A percentile compares a stretch with the other conserved stretches of the same genome.
Evolutionary conservation across 768 basidiomycete species (phyloP).

Genomic region (Kwoniella dejecticola): DNA sequence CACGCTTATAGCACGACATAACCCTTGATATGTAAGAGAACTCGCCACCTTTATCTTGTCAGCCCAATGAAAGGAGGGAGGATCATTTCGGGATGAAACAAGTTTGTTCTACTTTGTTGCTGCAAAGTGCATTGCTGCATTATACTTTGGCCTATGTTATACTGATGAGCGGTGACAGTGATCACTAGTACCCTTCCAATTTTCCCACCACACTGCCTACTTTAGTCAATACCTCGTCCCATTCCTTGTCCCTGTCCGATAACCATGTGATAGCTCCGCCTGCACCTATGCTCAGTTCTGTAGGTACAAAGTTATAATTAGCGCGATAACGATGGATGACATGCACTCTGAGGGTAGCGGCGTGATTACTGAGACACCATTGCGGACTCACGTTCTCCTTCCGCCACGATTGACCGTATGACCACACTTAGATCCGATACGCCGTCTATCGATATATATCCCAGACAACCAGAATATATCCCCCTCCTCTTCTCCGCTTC

Average conservation of each 20-base stretch:
- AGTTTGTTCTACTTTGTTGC: too few species aligned
- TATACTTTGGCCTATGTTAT: not conserved
- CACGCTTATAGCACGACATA: too few species aligned
- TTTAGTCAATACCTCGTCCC: constrained; percentile 93
- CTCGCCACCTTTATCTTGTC: too few species aligned
- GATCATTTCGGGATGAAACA: too few species aligned
- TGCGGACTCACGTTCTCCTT: constrained; percentile 39
- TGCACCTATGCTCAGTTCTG: constrained; percentile 66
- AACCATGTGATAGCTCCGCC: constrained; percentile 97
- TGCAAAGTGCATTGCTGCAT: not conserved
- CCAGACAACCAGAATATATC: constrained; percentile 89
- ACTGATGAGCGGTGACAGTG: not conserved
- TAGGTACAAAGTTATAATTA: not conserved
- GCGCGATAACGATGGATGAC: too few species aligned
- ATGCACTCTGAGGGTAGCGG: too few species aligned
- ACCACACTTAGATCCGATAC: constrained; percentile 90
- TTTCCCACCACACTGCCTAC: constrained; percentile 58
- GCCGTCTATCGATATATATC: constrained; percentile 87
- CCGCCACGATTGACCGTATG: constrained; percentile 79
- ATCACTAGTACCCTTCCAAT: constrained; percentile 13
- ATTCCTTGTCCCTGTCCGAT: constrained; percentile 79
- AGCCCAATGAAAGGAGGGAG: too few species aligned
- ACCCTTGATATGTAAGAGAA: too few species aligned
- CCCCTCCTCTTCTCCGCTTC: constrained; percentile 69
- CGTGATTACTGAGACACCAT: too few species aligned